A percentile compares a stretch with the other conserved stretches of the same genome.
Evolutionary conservation across 2,329 filamentous ascomycete species (phyloP).

Genomic region (Claviceps paspali): DNA sequence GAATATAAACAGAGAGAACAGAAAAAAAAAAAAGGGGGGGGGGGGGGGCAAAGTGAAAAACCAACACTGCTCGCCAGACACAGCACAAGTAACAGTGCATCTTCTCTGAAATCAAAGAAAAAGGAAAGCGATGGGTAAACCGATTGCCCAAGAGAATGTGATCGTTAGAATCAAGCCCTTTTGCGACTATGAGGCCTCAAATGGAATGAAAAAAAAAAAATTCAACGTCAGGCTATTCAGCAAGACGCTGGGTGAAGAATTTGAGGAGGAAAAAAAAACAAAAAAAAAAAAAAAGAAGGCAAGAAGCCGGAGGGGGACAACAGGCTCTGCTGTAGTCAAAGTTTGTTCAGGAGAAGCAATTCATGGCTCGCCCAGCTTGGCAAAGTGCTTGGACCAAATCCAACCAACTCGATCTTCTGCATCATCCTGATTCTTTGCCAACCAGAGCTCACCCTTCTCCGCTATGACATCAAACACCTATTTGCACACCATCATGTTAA

Average conservation of each 20-base stretch:
- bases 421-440: slow-evolving; percentile 95
- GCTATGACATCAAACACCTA: slow-evolving; percentile 83
- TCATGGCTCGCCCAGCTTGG: slow-evolving; percentile 41
- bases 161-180: too few relatives aligned
- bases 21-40: background rate
- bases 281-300: background rate
- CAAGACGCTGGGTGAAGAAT: too few relatives aligned
- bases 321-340: background rate
- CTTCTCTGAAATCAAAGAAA: background rate
- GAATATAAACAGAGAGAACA: background rate
- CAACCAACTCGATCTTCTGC: slow-evolving; percentile 65
- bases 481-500: background rate
- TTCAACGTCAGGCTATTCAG: too few relatives aligned
- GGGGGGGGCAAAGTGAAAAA: background rate
- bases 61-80: too few relatives aligned
- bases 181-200: too few relatives aligned
- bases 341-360: background rate
- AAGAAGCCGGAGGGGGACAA: background rate
- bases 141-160: too few relatives aligned
- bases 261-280: background rate
- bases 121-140: too few relatives aligned
- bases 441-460: slow-evolving; percentile 94
- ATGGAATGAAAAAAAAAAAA: too few relatives aligned
- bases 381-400: slow-evolving; percentile 99
- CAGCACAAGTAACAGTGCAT: too few relatives aligned